These are phyloP conservation scores for Starmerella asiatica DNA, from an alignment of 805 yeast genomes.

Conservation along the genomic window DNA sequence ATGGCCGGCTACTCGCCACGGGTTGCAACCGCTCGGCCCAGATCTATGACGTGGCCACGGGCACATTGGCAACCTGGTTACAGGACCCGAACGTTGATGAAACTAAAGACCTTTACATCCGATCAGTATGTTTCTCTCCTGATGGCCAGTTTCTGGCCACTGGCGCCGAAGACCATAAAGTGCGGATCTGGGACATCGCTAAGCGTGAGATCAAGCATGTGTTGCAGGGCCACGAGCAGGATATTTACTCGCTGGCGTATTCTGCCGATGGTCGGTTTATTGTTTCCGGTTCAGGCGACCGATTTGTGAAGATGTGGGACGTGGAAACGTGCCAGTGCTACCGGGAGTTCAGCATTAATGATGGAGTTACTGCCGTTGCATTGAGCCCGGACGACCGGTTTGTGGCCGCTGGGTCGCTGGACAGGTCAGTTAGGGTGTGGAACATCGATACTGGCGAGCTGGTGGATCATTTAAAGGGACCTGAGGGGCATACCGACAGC, in stretches of 20 bases:
- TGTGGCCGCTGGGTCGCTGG: conserved; percentile 94
- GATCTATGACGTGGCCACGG: conserved; percentile 83
- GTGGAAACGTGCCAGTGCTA: conserved; percentile 78
- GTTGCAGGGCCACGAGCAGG: conserved; percentile 87
- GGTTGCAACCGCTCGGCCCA: conserved; percentile 95
- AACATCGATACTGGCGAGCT: conserved; percentile 83
- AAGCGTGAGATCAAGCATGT: conserved; percentile 74
- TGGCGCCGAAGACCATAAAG: conserved; percentile 64
- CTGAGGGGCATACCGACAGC: conserved; percentile 92
- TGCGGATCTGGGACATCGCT: conserved; percentile 90
- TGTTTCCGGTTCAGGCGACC: conserved; percentile 92
- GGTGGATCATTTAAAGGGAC: conserved; percentile 84
- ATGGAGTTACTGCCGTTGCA: conserved; percentile 96
- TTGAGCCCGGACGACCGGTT: conserved; percentile 88
- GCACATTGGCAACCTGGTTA: conserved; percentile 73
- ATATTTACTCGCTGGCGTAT: conserved; percentile 87
- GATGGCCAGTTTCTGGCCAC: conserved; percentile 89
- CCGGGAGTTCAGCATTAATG: conserved; percentile 79
- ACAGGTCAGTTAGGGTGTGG: conserved; percentile 93
- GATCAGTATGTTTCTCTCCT: conserved; percentile 93
- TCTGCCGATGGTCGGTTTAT: conserved; percentile 87
- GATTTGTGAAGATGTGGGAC: conserved; percentile 95
- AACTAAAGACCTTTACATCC: conserved; percentile 74
- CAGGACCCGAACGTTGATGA: conserved; percentile 66
- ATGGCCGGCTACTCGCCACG: conserved; percentile 86